These are phyloP conservation scores for Blumeriella jaapii DNA, from an alignment of 2,329 filamentous ascomycete species.

Conservation along the genomic window DNA sequence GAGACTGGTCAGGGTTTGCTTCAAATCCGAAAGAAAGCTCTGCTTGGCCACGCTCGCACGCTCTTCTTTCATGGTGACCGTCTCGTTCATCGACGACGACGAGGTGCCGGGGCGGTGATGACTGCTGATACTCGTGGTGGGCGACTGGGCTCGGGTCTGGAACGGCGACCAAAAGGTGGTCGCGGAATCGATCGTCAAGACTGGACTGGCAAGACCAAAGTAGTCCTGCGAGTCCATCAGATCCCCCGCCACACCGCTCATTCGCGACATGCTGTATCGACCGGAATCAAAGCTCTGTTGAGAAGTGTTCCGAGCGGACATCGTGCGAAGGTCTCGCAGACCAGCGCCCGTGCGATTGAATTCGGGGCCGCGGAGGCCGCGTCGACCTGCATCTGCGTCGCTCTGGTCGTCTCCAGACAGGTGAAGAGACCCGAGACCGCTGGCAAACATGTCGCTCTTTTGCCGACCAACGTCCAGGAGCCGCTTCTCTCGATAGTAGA, in stretches of 20 bases:
- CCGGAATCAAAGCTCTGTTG: constrained; percentile 61
- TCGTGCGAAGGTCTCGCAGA: constrained; percentile 44
- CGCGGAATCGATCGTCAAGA: constrained; percentile 61
- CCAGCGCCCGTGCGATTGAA: constrained; percentile 33
- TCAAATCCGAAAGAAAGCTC: constrained; percentile 66
- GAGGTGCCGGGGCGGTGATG: constrained; percentile 53
- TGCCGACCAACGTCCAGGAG: constrained; percentile 35
- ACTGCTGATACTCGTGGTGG: constrained; percentile 49
- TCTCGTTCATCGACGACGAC: constrained; percentile 52
- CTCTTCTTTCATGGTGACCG: constrained; percentile 44
- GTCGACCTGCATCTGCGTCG: constrained; percentile 20
- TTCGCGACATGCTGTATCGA: constrained; percentile 47
- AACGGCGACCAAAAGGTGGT: constrained; percentile 88
- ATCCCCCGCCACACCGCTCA: constrained; percentile 48
- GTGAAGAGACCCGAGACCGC: constrained; percentile 35
- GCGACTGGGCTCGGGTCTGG: constrained; percentile 51
- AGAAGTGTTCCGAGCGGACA: constrained; percentile 51
- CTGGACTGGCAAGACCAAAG: constrained; percentile 56
- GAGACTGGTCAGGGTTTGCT: constrained; percentile 70
- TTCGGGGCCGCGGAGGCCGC: constrained; percentile 31
- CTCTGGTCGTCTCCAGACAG: constrained; percentile 33
- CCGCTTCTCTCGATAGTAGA: constrained; percentile 69
- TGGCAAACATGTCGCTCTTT: constrained; percentile 37
- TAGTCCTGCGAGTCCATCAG: constrained; percentile 60
- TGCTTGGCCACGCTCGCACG: constrained; percentile 57